Evolutionary conservation across 257 asterid species (phyloP).

Genomic region (Scutellaria baicalensis): DNA sequence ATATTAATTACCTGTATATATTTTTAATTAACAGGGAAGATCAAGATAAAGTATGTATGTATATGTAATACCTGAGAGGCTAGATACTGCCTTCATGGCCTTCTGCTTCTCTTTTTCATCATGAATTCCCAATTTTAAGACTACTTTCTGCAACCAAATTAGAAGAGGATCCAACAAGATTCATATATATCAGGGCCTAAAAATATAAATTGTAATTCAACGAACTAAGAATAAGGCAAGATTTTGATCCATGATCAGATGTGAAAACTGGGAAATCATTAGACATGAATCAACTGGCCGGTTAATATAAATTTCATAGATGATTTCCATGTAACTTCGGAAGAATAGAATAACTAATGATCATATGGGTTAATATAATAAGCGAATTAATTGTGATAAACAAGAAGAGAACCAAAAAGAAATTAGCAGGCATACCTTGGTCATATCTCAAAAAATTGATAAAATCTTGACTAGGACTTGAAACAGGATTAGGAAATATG

Average conservation of each 20-base stretch:
- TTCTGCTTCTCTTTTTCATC: slow-evolving; percentile 50
- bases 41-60: too few species aligned
- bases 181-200: neutral
- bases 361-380: neutral
- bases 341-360: neutral
- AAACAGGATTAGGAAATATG: slow-evolving; percentile 5
- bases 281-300: neutral
- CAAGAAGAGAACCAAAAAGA: neutral
- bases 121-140: slow-evolving; percentile 31
- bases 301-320: neutral
- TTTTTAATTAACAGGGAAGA: too few species aligned
- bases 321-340: slow-evolving; percentile 14
- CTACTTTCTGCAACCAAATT: slow-evolving; percentile 42
- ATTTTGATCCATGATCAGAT: neutral
- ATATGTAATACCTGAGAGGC: slow-evolving; percentile 48
- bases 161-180: neutral
- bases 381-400: neutral
- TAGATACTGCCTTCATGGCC: slow-evolving; percentile 63
- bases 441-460: slow-evolving; percentile 14
- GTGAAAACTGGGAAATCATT: neutral
- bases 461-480: slow-evolving; percentile 5
- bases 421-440: slow-evolving; percentile 23
- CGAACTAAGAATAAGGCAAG: neutral
- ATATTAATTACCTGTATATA: too few species aligned
- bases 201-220: neutral